Base-by-base conservation (phyloP, 2,329 filamentous ascomycete species). In the Talaromyces sp. region DNA sequence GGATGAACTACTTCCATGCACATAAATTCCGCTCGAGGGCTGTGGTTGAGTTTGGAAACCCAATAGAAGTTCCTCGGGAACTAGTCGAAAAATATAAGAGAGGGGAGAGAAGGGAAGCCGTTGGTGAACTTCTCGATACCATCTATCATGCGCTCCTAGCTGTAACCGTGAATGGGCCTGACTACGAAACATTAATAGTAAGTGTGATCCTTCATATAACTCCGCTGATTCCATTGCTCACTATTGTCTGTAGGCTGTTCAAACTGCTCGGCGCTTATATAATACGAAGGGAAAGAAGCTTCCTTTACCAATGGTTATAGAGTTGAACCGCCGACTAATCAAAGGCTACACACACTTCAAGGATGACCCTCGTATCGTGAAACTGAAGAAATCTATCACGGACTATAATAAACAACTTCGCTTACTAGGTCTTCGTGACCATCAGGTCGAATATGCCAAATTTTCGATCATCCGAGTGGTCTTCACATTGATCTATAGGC, bases 1-100 rank as follows among this genome's bases (percentile, higher is more conserved):
- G 93, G 66, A 97, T 99, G 93, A 99, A 99, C 75, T 99, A 99
- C 75, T 99, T 99, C 77, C 93, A 97, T 74, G 89, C 93, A 0
- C 93, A 99, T 81, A 99, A 97, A 73, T 99, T 99, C 75, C 88
- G 93, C 46, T 97, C 93, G 63, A 85, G 94, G 70, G 94, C 93
- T 36, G 93, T 99, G 4, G 87, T 97, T 60, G 94, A 99, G 70
- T 99, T 97, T 67, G 94, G 94, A 8, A 87, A 85, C 25, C 91
- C 94, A 0, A 87, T 97, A 62, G 89, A 96, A 64, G 86, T 97
- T 9, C 88, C 91, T 0, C 78, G 80, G 19, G 89, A 96, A 67
- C 77, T 97, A 35, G 90, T 97, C 5, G 83, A 92, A 62, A 86
- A 91, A 74, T 97, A 96, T 76, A 88, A 87, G 73, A 84, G 82